Percentiles rank a stretch among this genome's conserved stretches.
Conservation (phyloP, 768 basidiomycete species). For the Udeniomyces megalosporus region DNA sequence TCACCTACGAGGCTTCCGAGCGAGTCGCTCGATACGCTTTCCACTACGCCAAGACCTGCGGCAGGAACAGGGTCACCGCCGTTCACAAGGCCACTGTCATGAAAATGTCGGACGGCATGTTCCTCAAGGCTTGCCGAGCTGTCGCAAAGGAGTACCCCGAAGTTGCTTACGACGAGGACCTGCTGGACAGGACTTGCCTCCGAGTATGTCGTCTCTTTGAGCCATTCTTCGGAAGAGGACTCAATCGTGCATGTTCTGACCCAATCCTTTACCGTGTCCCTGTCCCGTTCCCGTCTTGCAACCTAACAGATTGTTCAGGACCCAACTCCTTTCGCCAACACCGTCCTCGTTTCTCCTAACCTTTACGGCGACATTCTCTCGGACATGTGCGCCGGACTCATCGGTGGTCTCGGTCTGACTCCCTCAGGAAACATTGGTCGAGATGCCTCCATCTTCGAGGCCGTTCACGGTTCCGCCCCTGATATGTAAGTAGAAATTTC, state of each 20-base stretch:
- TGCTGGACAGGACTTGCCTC: constrained; percentile 89
- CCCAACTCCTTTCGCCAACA: constrained; percentile 79
- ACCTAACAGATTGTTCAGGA: constrained; percentile 63
- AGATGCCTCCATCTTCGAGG: constrained; percentile 99
- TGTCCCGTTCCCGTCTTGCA: not conserved
- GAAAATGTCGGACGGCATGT: constrained; percentile 99
- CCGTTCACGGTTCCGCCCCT: constrained; percentile 85
- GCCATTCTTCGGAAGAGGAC: not conserved
- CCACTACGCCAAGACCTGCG: constrained; percentile 80
- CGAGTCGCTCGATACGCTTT: constrained; percentile 97
- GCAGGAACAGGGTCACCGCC: constrained; percentile 82
- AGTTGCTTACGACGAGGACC: constrained; percentile 86
- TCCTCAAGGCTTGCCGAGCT: constrained; percentile 89
- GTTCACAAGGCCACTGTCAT: constrained; percentile 99
- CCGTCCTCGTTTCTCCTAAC: constrained; percentile 99
- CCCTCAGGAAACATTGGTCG: constrained; percentile 96
- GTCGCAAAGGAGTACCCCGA: constrained; percentile 91
- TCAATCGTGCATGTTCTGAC: not conserved
- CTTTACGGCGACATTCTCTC: constrained; percentile 81
- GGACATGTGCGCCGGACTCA: constrained; percentile 96
- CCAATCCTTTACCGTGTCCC: not conserved
- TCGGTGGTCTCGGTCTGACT: constrained; percentile 91
- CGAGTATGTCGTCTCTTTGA: constrained; percentile 38
- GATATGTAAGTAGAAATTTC: no score
- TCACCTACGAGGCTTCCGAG: constrained; percentile 97